phyloP scores from a whole-genome alignment of 257 asterid species.

The Echites panduratus region DNA sequence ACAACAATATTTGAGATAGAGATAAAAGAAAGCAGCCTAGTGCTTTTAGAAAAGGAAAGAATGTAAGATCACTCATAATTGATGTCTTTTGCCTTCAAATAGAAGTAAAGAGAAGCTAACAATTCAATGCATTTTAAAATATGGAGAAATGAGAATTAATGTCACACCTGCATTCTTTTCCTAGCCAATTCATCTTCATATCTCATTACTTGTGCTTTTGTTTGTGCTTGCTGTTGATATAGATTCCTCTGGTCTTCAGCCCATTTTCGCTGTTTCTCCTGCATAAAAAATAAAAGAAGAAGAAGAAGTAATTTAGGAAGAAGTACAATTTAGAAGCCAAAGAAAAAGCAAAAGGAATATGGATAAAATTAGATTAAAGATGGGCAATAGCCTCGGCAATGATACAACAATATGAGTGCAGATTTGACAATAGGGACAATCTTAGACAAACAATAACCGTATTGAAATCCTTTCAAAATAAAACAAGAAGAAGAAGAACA shows the following conservation, averaged over 20 bases:
- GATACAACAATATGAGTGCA: background rate
- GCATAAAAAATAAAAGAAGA: slow-evolving; percentile 16
- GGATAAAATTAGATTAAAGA: background rate
- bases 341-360: background rate
- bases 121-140: background rate
- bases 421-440: background rate
- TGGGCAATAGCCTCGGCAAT: background rate
- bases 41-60: background rate
- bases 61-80: background rate
- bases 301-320: too few relatives aligned
- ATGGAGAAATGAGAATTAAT: background rate
- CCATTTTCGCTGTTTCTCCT: slow-evolving; percentile 85
- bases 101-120: background rate
- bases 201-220: slow-evolving; percentile 91
- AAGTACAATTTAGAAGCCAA: background rate
- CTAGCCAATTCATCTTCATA: slow-evolving; percentile 89
- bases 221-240: slow-evolving; percentile 79
- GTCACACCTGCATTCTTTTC: slow-evolving; percentile 79
- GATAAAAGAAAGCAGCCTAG: too few relatives aligned
- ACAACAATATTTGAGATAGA: too few relatives aligned
- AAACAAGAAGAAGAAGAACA: too few relatives aligned
- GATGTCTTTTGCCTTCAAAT: background rate
- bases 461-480: too few relatives aligned
- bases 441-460: background rate
- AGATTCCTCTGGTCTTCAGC: slow-evolving; percentile 87